Evolutionary conservation across 768 basidiomycete species (phyloP).

Genomic region (Pleurotus citrinopileatus): DNA sequence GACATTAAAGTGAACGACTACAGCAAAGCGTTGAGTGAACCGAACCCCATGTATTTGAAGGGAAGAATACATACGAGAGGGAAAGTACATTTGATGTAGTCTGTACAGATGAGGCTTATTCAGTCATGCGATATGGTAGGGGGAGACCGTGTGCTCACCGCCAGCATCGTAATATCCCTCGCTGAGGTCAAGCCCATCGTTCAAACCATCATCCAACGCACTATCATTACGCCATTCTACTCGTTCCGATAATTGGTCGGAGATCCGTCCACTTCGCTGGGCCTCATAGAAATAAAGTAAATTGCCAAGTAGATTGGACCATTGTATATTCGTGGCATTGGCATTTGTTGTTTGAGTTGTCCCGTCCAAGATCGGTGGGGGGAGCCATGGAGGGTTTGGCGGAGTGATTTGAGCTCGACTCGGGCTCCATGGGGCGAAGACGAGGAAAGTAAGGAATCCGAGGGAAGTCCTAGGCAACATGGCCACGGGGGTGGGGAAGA

Average conservation of each 20-base stretch:
- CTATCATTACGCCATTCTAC: constrained; percentile 89
- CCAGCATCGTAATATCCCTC: constrained; percentile 94
- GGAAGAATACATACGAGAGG: constrained; percentile 58
- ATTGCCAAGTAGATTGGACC: constrained; percentile 79
- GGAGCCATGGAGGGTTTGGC: constrained; percentile 62
- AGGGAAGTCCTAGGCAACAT: constrained; percentile 16
- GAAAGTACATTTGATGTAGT: constrained; percentile 87
- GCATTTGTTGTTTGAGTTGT: constrained; percentile 39
- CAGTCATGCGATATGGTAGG: constrained; percentile 4
- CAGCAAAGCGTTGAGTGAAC: constrained; percentile 8
- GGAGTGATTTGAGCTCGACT: constrained; percentile 57
- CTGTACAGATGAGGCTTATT: constrained; percentile 28
- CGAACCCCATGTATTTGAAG: background rate
- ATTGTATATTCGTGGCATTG: constrained; percentile 66
- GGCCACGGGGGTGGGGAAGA: constrained; percentile 10
- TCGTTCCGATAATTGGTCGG: constrained; percentile 45
- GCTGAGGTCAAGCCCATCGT: constrained; percentile 69
- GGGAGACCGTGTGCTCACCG: constrained; percentile 40
- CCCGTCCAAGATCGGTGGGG: constrained; percentile 57
- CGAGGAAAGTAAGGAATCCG: constrained; percentile 21
- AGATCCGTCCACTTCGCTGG: constrained; percentile 77
- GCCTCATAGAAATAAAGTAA: constrained; percentile 89
- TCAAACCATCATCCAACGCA: constrained; percentile 70
- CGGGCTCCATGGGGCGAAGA: constrained; percentile 26
- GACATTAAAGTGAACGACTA: constrained; percentile 84